A percentile compares a stretch with the other conserved stretches of the same genome.
Evolutionary conservation across 345 rosid genomes (phyloP).

Genomic region (Abelmoschus esculentus): DNA sequence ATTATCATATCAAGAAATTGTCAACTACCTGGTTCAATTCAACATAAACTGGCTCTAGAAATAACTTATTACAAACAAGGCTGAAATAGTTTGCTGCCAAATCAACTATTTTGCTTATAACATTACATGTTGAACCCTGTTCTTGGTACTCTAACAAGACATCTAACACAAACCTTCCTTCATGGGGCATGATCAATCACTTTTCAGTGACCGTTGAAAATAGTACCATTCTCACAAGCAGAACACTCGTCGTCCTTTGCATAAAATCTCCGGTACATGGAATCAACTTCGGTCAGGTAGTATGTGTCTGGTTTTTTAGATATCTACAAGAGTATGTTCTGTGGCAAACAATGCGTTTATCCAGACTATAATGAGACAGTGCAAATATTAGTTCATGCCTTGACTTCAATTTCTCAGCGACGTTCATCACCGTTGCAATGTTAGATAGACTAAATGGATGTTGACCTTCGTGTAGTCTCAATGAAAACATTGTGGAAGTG

Average conservation of each 20-base stretch:
- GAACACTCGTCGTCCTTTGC: constrained; percentile 29
- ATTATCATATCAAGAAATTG: too few relatives aligned
- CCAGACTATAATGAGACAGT: background rate
- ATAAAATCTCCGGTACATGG: constrained; percentile 89
- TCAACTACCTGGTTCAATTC: too few relatives aligned
- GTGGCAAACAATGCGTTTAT: background rate
- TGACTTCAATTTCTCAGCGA: constrained; percentile 62
- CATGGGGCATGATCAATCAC: background rate
- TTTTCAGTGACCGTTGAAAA: constrained; percentile 66
- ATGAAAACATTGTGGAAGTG: constrained; percentile 87
- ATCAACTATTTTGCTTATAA: background rate
- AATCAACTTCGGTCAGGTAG: constrained; percentile 90
- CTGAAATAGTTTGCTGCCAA: too few relatives aligned
- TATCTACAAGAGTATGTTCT: too few relatives aligned
- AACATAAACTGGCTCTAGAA: too few relatives aligned
- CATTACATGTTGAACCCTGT: constrained; percentile 9
- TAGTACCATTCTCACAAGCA: constrained; percentile 35
- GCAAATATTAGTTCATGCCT: constrained; percentile 70
- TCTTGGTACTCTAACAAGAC: constrained; percentile 10
- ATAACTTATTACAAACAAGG: too few relatives aligned
- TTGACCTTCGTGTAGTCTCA: constrained; percentile 52
- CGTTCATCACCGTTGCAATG: constrained; percentile 68
- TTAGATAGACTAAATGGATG: constrained; percentile 74
- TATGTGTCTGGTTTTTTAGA: constrained; percentile 13
- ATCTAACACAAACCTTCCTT: background rate